A percentile compares a stretch with the other conserved stretches of the same genome.
Evolutionary conservation across 2,329 filamentous ascomycete species (phyloP).

Genomic region (Tolypocladium inflatum): DNA sequence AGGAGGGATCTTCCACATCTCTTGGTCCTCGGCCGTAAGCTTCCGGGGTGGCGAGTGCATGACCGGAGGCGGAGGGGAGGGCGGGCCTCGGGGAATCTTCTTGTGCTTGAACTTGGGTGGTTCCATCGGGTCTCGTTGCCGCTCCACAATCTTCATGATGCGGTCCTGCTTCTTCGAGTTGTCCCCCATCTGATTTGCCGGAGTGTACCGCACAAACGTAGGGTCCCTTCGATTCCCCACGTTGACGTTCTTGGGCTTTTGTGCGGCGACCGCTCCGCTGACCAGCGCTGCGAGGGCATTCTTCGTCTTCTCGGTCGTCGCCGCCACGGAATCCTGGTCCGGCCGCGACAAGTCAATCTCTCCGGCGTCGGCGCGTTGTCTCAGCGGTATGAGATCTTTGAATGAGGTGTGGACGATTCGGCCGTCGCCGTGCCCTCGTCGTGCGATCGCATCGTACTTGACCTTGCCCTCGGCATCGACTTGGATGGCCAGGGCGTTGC

Average conservation of each 20-base stretch:
- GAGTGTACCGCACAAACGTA: slow-evolving; percentile 92
- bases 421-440: slow-evolving; percentile 74
- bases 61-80: slow-evolving; percentile 84
- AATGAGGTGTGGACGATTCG: slow-evolving; percentile 91
- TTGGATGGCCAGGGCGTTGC: slow-evolving; percentile 85
- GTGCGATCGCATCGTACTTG: slow-evolving; percentile 91
- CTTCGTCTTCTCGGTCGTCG: slow-evolving; percentile 80
- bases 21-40: slow-evolving; percentile 91
- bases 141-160: slow-evolving; percentile 97
- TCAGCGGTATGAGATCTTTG: slow-evolving; percentile 89
- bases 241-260: slow-evolving; percentile 93
- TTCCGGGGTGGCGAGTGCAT: slow-evolving; percentile 94
- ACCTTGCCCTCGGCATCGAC: slow-evolving; percentile 88
- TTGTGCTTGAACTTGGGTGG: slow-evolving; percentile 99
- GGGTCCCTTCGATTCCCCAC: slow-evolving; percentile 71
- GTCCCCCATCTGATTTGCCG: slow-evolving; percentile 92
- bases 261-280: slow-evolving; percentile 75
- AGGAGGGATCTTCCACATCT: slow-evolving; percentile 83
- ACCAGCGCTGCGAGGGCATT: slow-evolving; percentile 76
- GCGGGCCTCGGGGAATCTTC: slow-evolving; percentile 89
- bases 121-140: slow-evolving; percentile 90
- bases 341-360: slow-evolving; percentile 83
- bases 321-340: slow-evolving; percentile 72
- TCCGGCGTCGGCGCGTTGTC: slow-evolving; percentile 86
- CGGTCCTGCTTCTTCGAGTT: slow-evolving; percentile 81